Evolutionary conservation across 176 grass and related monocot species (phyloP), one percentile per base, ranked within the genome.

Genomic region (Leersia perrieri): DNA sequence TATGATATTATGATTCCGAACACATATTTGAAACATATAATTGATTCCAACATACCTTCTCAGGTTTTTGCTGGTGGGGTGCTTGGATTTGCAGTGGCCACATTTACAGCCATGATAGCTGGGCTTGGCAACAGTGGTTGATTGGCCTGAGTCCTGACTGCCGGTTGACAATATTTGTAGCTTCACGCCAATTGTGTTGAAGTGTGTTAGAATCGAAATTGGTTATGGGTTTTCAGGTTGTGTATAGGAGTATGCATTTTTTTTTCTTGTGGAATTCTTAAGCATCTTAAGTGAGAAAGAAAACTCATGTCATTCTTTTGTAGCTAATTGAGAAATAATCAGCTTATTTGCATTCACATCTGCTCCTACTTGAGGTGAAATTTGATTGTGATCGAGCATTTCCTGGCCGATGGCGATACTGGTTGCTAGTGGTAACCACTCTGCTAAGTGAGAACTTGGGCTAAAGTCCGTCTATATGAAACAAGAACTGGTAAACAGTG

Each of bases 11-110:
- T 77, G 79, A 71, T 23, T 34, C 22, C 63, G 2, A 25, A n/a
- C 22, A 58, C 63, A 31, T 11, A 1, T 72, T 34, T 70, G 22
- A 29, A 55, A 58, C 23, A 75, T 1, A 36, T 57, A 27, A 72
- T 49, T 78, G 35, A 74, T 45, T 10, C 27, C 7, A 41, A 38
- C 16, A 31, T 77, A 6, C 73, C 12, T 77, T 55, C 60, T 49
- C 86, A 92, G 93, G 93, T 92, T 51, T 77, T 95, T 71, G 93
- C 87, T 74, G 87, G 90, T 1, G 87, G 74, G 5, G 69, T 95
- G n/a, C 87, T 95, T 62, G 93, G 93, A 70, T 95, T 95, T 80
- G 80, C 86, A 30, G 77, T 95, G 34, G 93, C 93, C 55, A 85
- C 87, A 79, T 83, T 92, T 86, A 84, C 82, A n/a, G 58, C 70